Evolutionary conservation across 768 basidiomycete genomes (phyloP).

Genomic region (Exsudoporus frostii): DNA sequence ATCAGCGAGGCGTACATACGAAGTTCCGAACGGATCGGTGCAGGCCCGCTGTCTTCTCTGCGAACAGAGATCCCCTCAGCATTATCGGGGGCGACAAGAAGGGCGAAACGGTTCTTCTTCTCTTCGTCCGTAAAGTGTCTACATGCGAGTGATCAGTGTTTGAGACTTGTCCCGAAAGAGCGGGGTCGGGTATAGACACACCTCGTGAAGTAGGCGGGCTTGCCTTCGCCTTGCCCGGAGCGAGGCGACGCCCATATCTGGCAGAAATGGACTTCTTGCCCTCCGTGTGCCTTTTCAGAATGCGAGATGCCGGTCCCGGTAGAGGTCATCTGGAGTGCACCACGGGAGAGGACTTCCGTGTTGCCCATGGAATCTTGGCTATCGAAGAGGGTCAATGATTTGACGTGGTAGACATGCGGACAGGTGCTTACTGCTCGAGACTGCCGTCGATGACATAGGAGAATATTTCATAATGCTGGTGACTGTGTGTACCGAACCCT

Average conservation of each 20-base stretch:
- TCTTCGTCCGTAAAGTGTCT: conserved; percentile 78
- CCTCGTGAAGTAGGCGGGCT: conserved; percentile 85
- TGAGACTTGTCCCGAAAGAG: background rate
- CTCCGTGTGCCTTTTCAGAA: conserved; percentile 59
- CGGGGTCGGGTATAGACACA: conserved; percentile 9
- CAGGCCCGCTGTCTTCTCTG: conserved; percentile 73
- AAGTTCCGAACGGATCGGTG: conserved; percentile 71
- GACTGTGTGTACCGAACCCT: conserved; percentile 85
- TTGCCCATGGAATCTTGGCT: conserved; percentile 94
- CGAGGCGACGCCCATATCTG: conserved; percentile 69
- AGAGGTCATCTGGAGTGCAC: conserved; percentile 88
- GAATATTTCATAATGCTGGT: conserved; percentile 89
- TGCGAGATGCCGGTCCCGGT: conserved; percentile 92
- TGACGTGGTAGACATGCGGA: background rate
- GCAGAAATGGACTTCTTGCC: conserved; percentile 52
- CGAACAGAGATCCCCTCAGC: conserved; percentile 53
- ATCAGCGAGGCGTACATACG: conserved; percentile 75
- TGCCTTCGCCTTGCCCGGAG: conserved; percentile 19
- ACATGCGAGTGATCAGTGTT: background rate
- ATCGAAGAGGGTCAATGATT: background rate
- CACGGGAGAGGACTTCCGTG: conserved; percentile 82
- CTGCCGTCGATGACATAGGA: conserved; percentile 78
- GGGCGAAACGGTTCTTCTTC: conserved; percentile 70
- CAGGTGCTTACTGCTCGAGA: conserved; percentile 67
- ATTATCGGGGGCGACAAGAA: conserved; percentile 72